Evolutionary conservation across 2,329 filamentous ascomycete genomes (phyloP).

Genomic region (Hymenotorrendiella dingleyae): DNA sequence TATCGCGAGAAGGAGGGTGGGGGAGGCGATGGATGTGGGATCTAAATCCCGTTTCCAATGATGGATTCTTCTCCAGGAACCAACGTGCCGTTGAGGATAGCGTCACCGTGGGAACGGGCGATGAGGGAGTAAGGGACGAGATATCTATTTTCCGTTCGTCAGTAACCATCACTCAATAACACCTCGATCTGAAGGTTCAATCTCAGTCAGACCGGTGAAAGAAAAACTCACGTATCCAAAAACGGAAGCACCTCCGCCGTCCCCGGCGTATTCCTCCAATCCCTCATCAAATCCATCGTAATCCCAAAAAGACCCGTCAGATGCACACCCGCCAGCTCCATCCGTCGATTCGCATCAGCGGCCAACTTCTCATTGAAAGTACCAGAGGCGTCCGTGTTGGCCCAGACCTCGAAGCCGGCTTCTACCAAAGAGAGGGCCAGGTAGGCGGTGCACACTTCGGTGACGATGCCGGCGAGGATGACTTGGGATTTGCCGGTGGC

Average conservation of each 20-base stretch:
- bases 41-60: too few species aligned
- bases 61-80: slow-evolving; percentile 45
- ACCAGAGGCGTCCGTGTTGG: slow-evolving; percentile 65
- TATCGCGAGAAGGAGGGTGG: too few species aligned
- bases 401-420: slow-evolving; percentile 68
- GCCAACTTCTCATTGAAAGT: slow-evolving; percentile 57
- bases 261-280: slow-evolving; percentile 37
- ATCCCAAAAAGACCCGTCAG: slow-evolving; percentile 28
- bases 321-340: slow-evolving; percentile 61
- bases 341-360: slow-evolving; percentile 59
- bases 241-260: slow-evolving; percentile 53
- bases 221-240: slow-evolving; percentile 44
- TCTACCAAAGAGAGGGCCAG: slow-evolving; percentile 65
- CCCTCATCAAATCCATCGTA: slow-evolving; percentile 27
- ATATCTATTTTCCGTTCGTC: slow-evolving; percentile 35
- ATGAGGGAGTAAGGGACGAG: slow-evolving; percentile 59
- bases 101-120: slow-evolving; percentile 54
- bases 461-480: slow-evolving; percentile 66
- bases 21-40: too few species aligned
- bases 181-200: not conserved
- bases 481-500: slow-evolving; percentile 63
- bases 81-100: slow-evolving; percentile 54
- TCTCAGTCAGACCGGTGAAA: too few species aligned
- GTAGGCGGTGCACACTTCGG: slow-evolving; percentile 72
- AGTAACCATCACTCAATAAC: too few species aligned